Evolutionary conservation across 1,284 basidiomycete species (phyloP), one percentile per base, ranked within the genome.

Genomic region (Tilletia walkeri): DNA sequence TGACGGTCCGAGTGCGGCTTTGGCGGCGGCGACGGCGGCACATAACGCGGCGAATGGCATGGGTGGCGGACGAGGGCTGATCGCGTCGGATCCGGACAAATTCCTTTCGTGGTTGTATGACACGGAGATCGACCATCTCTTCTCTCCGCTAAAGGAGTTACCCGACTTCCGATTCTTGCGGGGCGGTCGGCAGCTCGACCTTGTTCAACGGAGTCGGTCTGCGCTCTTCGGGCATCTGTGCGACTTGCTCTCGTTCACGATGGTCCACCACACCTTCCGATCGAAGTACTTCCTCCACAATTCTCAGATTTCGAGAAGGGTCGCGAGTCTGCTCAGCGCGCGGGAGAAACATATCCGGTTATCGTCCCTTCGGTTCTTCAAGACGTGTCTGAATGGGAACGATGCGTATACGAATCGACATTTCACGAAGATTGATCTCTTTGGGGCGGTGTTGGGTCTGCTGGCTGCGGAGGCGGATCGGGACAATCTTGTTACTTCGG

Each of bases 31-130:
- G 9, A 36, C 65, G 45, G 65, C 65, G 1, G 45, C n/a, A 2
- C 63, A 54, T 9, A 56, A 14, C 30, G 85, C 85, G 71, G 85
- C 86, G 69, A 79, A 84, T 82, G n/a, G 65, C 72, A 2, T 30
- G 69, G 34, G 71, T 77, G 72, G 14, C 74, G 76, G 49, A 69
- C 88, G 71, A 86, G 87, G 36, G 86, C 88, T 69, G 92, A 91
- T 84, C 92, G 95, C 81, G 91, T 38, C 59, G 34, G 95, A 77
- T 89, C 90, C n/a, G 88, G 90, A 68, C 90, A 90, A 18, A 92
- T 99, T 95, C 86, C 86, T 95, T 78, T 91, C 94, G 45, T 93
- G 92, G 85, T 94, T 98, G 84, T 99, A 98, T 86, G 87, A 88
- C 50, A 86, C 88, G 61, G 93, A 91, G 80, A 87, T 91, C 69